A percentile compares a stretch with the other conserved stretches of the same genome.
Evolutionary conservation across 2,329 filamentous ascomycete genomes (phyloP).

Genomic region (Alternaria metachromatica): DNA sequence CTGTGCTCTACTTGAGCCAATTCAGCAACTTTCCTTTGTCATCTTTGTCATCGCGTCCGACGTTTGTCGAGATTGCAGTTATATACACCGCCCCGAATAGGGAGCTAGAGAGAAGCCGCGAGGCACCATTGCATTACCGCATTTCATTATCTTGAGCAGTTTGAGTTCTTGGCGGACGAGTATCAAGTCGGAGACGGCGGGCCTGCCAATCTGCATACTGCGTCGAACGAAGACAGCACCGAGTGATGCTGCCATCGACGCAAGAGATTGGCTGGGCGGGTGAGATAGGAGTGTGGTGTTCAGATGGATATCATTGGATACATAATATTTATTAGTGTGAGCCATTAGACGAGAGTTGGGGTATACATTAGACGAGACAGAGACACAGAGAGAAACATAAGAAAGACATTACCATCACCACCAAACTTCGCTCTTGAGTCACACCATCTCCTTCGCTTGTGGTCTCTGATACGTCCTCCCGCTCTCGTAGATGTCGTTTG

Average conservation of each 20-base stretch:
- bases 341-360: neutral
- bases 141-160: neutral
- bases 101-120: neutral
- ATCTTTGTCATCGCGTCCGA: neutral
- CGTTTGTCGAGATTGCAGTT: neutral
- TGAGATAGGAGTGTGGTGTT: fast-evolving
- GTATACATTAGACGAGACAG: neutral
- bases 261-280: neutral
- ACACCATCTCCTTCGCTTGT: slow-evolving; percentile 6
- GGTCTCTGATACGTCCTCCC: neutral
- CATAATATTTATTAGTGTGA: neutral
- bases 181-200: neutral
- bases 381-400: neutral
- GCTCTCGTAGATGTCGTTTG: neutral
- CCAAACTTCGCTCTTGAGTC: neutral
- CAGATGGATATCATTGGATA: neutral
- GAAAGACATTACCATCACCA: neutral
- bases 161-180: neutral
- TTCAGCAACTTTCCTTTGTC: neutral
- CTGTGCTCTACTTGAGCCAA: neutral
- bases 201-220: neutral
- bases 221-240: neutral
- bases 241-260: neutral
- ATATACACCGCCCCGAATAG: neutral
- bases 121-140: neutral